These are phyloP conservation scores for Sugiyamaella qingdaonensis DNA, from an alignment of 805 yeast species.

Conservation along the genomic window DNA sequence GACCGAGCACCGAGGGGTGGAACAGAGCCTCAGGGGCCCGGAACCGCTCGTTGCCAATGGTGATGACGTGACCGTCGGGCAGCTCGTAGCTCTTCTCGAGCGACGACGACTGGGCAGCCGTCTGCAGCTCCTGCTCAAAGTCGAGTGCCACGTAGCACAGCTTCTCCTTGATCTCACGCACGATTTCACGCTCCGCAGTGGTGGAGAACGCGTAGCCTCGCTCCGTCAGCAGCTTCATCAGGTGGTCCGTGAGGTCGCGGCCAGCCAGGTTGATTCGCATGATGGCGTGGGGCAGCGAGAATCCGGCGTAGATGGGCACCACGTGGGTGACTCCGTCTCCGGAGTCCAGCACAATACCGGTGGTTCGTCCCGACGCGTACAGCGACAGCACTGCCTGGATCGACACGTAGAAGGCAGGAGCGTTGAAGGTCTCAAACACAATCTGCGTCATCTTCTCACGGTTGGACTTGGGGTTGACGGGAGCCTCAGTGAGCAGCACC, in stretches of 20 bases:
- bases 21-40: slow-evolving; percentile 99
- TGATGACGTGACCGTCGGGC: slow-evolving; percentile 99
- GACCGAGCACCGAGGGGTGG: slow-evolving; percentile 89
- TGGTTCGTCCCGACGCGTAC: slow-evolving; percentile 99
- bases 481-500: slow-evolving; percentile 98
- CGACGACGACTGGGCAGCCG: slow-evolving; percentile 96
- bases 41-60: slow-evolving; percentile 99
- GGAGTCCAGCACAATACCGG: slow-evolving; percentile 98
- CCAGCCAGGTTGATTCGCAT: slow-evolving; percentile 99
- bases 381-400: slow-evolving; percentile 98
- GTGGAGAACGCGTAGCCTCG: slow-evolving; percentile 99
- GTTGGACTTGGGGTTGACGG: slow-evolving; percentile 99
- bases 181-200: slow-evolving; percentile 98
- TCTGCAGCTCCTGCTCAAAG: slow-evolving; percentile 99
- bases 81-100: slow-evolving; percentile 98
- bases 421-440: slow-evolving; percentile 98
- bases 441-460: slow-evolving; percentile 99
- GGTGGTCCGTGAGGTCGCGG: slow-evolving; percentile 98
- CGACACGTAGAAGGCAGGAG: slow-evolving; percentile 98
- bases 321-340: slow-evolving; percentile 99
- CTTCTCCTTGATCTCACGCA: slow-evolving; percentile 93
- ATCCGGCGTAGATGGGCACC: slow-evolving; percentile 99
- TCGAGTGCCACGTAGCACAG: slow-evolving; percentile 98
- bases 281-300: slow-evolving; percentile 98
- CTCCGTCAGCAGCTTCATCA: slow-evolving; percentile 97